phyloP scores from a whole-genome alignment of 805 yeast genomes.

The Candida wancherniae region DNA sequence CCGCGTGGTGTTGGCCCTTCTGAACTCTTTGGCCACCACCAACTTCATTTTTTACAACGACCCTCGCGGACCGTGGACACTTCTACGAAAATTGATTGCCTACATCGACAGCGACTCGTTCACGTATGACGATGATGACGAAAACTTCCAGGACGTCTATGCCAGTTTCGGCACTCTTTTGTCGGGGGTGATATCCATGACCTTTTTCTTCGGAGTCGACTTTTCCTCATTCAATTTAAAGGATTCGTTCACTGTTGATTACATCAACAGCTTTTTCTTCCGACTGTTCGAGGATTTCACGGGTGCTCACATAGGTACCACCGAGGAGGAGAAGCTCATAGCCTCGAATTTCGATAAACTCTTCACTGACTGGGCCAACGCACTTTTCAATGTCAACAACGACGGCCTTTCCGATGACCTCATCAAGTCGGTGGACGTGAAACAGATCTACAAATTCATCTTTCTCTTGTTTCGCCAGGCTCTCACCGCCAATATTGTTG shows the following conservation, averaged over 20 bases:
- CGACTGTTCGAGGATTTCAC: slow-evolving; percentile 30
- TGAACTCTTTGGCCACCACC: slow-evolving; percentile 11
- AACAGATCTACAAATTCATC: slow-evolving; percentile 62
- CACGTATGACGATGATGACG: slow-evolving; percentile 46
- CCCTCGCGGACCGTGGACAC: slow-evolving; percentile 15
- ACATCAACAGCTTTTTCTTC: slow-evolving; percentile 29
- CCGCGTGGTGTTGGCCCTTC: slow-evolving; percentile 18
- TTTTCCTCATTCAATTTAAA: slow-evolving; percentile 20
- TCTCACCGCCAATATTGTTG: slow-evolving; percentile 52
- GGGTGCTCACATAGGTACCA: slow-evolving; percentile 8
- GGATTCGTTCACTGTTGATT: slow-evolving; percentile 30
- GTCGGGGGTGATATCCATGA: slow-evolving; percentile 24
- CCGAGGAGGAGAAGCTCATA: slow-evolving; percentile 28
- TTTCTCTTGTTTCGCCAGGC: slow-evolving; percentile 76
- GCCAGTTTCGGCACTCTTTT: slow-evolving; percentile 63
- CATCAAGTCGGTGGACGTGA: slow-evolving; percentile 58
- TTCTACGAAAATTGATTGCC: slow-evolving; percentile 20
- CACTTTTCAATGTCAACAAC: slow-evolving; percentile 60
- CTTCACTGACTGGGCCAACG: slow-evolving; percentile 68
- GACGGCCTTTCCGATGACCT: slow-evolving; percentile 83
- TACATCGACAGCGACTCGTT: slow-evolving; percentile 17
- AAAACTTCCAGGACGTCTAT: slow-evolving; percentile 60
- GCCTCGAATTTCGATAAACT: slow-evolving; percentile 30
- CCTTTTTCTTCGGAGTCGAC: slow-evolving; percentile 24
- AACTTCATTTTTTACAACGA: slow-evolving; percentile 14